Conservation (phyloP, 2,329 filamentous ascomycete species). For the Kalmusia sp. region DNA sequence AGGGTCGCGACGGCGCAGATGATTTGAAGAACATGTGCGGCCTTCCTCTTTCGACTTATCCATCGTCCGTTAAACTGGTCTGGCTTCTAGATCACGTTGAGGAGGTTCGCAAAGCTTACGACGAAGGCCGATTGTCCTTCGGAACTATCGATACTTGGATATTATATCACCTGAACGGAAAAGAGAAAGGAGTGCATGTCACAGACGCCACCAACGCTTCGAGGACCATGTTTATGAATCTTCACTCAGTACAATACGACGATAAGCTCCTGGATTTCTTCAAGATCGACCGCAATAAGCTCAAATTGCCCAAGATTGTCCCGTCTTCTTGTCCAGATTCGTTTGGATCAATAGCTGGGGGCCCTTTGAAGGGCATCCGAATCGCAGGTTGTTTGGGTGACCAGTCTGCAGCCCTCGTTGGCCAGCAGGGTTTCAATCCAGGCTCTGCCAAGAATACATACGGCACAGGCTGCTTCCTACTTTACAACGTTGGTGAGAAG, state of each 20-base stretch:
- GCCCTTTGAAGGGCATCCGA: conserved; percentile 70
- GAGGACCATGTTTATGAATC: conserved; percentile 93
- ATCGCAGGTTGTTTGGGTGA: conserved; percentile 89
- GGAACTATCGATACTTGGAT: conserved; percentile 91
- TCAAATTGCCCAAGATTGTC: conserved; percentile 82
- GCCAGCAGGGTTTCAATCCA: conserved; percentile 82
- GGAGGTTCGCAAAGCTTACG: conserved; percentile 75
- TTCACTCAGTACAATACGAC: conserved; percentile 81
- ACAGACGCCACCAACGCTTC: conserved; percentile 90
- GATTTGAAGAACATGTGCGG: conserved; percentile 75
- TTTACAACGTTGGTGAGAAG: conserved; percentile 86
- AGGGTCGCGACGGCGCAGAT: conserved; percentile 70
- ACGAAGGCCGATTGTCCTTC: conserved; percentile 77
- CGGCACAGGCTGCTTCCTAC: conserved; percentile 86
- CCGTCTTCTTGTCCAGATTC: conserved; percentile 77
- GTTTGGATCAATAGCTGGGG: conserved; percentile 72
- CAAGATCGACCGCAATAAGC: conserved; percentile 73
- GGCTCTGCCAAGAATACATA: conserved; percentile 92
- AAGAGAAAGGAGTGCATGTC: conserved; percentile 72
- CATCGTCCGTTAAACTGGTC: conserved; percentile 82
- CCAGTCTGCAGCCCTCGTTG: conserved; percentile 84
- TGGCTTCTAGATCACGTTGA: conserved; percentile 80
- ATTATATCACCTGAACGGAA: conserved; percentile 81
- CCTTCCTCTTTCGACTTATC: conserved; percentile 86
- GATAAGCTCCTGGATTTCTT: conserved; percentile 80